Evolutionary conservation across 768 basidiomycete species (phyloP).

Genomic region (Suillus clintonianus): DNA sequence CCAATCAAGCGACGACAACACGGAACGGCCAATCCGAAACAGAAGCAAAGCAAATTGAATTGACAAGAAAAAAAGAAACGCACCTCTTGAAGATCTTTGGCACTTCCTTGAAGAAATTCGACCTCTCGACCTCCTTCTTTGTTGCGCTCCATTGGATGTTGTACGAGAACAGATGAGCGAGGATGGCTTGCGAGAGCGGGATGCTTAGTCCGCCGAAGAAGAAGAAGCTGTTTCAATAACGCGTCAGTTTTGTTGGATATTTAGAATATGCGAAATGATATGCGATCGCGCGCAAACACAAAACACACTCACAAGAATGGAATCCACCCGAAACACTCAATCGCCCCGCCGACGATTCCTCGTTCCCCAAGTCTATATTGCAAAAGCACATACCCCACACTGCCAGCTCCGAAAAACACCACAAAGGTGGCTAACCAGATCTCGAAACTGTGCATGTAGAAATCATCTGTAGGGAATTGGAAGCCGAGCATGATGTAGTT

Average conservation of each 20-base stretch:
- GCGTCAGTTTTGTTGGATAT: not conserved
- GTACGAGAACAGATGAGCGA: conserved; percentile 59
- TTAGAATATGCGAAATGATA: too few species aligned
- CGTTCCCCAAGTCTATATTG: conserved; percentile 68
- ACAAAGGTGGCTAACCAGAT: conserved; percentile 76
- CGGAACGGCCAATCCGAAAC: not conserved
- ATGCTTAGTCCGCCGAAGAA: conserved; percentile 61
- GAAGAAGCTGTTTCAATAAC: conserved; percentile 34
- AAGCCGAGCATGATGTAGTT: conserved; percentile 79
- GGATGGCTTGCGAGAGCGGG: conserved; percentile 53
- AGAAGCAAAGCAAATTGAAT: not conserved
- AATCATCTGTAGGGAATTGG: conserved; percentile 70
- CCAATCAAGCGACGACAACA: not conserved
- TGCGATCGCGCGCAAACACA: too few species aligned
- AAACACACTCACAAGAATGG: conserved; percentile 39
- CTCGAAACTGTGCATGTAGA: conserved; percentile 79
- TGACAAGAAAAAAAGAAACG: conserved; percentile 36
- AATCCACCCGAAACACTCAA: conserved; percentile 29
- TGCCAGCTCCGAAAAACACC: conserved; percentile 79
- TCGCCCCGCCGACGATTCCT: conserved; percentile 20
- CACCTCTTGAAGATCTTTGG: conserved; percentile 69
- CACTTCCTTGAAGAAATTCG: conserved; percentile 90
- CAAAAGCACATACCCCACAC: conserved; percentile 67
- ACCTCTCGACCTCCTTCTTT: conserved; percentile 82
- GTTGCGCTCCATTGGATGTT: conserved; percentile 62